Conservation (phyloP, 2,329 filamentous ascomycete genomes). For the Penicillium sp. region DNA sequence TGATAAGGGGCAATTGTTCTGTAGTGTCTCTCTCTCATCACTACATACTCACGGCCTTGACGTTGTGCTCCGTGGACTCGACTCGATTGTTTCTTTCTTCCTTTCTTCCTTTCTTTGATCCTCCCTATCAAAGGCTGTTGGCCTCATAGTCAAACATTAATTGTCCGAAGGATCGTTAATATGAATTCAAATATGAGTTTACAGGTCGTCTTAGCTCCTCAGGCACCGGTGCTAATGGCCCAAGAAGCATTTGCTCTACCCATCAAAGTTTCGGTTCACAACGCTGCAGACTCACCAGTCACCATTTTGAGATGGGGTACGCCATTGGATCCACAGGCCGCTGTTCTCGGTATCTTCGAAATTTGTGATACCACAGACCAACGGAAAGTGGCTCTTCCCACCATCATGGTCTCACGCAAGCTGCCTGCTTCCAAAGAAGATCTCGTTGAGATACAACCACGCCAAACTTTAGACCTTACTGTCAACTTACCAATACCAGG, state of each 20-base stretch:
- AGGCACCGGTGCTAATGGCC: constrained; percentile 14
- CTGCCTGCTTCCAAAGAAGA: constrained; percentile 32
- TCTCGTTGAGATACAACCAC: constrained; percentile 33
- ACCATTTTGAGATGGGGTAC: constrained; percentile 41
- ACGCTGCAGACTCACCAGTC: constrained; percentile 27
- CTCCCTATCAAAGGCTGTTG: background rate
- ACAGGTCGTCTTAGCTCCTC: constrained; percentile 19
- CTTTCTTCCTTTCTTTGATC: too few species aligned
- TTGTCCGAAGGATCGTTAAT: background rate
- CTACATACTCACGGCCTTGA: too few species aligned
- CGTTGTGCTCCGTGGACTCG: too few species aligned
- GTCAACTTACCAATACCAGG: constrained; percentile 30
- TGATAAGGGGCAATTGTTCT: background rate
- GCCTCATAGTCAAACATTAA: background rate
- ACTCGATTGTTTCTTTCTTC: too few species aligned
- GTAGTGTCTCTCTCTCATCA: too few species aligned
- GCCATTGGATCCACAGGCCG: constrained; percentile 36
- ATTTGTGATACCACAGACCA: constrained; percentile 26
- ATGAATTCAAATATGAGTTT: constrained; percentile 18
- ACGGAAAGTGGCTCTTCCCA: constrained; percentile 26
- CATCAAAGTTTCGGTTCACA: constrained; percentile 31
- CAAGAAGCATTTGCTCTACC: constrained; percentile 20
- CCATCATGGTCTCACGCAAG: constrained; percentile 36
- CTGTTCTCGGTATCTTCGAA: constrained; percentile 33
- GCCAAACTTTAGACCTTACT: constrained; percentile 20